Evolutionary conservation across 768 basidiomycete species (phyloP).

Genomic region (Panellus pusillus): DNA sequence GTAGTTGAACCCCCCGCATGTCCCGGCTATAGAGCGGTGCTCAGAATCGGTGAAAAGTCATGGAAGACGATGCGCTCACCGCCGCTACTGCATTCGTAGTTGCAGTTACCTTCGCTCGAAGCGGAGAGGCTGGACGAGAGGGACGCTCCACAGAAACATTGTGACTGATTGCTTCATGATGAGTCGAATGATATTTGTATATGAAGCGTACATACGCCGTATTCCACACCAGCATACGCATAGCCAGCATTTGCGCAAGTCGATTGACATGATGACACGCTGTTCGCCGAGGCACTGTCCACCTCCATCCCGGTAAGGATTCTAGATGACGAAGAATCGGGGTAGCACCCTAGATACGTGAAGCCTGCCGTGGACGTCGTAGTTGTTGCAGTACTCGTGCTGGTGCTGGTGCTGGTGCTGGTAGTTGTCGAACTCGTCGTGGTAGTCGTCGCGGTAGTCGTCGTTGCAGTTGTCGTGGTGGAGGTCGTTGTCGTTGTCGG

Average conservation of each 20-base stretch:
- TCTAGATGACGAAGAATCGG: conserved; percentile 10
- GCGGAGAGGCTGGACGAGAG: too few relatives aligned
- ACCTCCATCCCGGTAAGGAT: too few relatives aligned
- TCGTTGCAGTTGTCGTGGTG: conserved; percentile 8
- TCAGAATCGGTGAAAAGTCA: background rate
- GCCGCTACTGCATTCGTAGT: conserved; percentile 3
- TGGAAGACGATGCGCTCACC: background rate
- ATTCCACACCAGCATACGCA: conserved; percentile 7
- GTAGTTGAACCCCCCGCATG: conserved; percentile 2
- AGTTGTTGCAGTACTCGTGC: background rate
- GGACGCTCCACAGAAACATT: too few relatives aligned
- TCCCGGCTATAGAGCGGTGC: background rate
- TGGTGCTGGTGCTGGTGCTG: background rate
- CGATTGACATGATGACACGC: background rate
- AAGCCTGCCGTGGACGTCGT: background rate
- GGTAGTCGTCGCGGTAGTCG: conserved; percentile 15
- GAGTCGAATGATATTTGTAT: background rate
- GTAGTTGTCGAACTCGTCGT: background rate
- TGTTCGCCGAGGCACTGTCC: background rate
- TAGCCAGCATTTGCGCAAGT: conserved; percentile 1
- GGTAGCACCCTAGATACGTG: conserved; percentile 30
- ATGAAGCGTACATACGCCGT: background rate
- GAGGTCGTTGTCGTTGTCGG: too few relatives aligned
- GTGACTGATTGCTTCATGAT: too few relatives aligned
- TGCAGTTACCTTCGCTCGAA: background rate